phyloP scores from a whole-genome alignment of 2,329 filamentous ascomycete species.

The Penicillium sp. region DNA sequence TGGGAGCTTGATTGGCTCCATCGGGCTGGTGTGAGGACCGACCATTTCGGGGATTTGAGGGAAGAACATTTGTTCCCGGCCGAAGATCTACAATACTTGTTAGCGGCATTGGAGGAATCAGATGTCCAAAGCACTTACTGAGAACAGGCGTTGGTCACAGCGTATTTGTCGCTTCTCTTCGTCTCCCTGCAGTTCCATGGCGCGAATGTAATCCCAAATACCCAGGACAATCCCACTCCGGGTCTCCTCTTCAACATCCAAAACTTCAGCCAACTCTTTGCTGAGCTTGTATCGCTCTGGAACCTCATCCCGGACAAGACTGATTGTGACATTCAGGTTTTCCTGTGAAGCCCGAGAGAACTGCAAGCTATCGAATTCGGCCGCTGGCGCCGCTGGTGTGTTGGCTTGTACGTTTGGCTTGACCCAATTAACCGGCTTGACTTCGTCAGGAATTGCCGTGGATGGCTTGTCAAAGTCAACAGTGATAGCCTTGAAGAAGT shows the following conservation, averaged over 20 bases:
- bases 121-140: constrained; percentile 51
- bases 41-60: constrained; percentile 80
- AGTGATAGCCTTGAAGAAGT: constrained; percentile 52
- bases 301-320: constrained; percentile 75
- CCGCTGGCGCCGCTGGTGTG: constrained; percentile 57
- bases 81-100: constrained; percentile 59
- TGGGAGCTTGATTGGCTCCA: constrained; percentile 75
- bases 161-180: constrained; percentile 91
- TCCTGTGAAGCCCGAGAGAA: constrained; percentile 92
- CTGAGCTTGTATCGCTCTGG: constrained; percentile 81
- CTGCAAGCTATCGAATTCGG: constrained; percentile 84
- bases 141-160: constrained; percentile 77
- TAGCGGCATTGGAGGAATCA: not conserved
- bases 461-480: constrained; percentile 50
- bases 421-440: constrained; percentile 71
- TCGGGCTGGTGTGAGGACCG: constrained; percentile 69
- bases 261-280: constrained; percentile 72
- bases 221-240: constrained; percentile 84
- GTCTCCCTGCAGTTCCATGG: constrained; percentile 82
- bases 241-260: constrained; percentile 83
- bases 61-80: constrained; percentile 74
- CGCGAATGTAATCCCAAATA: constrained; percentile 90
- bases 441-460: constrained; percentile 41
- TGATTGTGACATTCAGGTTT: constrained; percentile 86
- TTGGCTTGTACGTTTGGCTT: constrained; percentile 61